These are phyloP conservation scores for Saccharomycopsis oosterbeekiorum DNA, from an alignment of 805 yeast species.

Conservation along the genomic window DNA sequence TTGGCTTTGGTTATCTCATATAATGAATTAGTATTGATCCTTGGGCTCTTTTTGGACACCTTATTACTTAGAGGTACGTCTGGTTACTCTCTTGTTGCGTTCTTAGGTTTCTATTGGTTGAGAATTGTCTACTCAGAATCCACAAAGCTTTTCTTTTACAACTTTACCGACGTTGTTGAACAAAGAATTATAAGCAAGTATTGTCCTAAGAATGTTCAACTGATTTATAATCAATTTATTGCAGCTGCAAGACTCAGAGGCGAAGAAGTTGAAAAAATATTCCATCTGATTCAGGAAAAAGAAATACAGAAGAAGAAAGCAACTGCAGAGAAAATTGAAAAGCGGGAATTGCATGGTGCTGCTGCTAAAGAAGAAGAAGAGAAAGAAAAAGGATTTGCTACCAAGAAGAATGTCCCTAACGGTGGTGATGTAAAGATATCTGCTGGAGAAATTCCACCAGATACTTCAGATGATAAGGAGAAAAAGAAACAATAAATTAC, in stretches of 20 bases:
- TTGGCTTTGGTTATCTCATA: constrained; percentile 44
- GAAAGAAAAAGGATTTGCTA: constrained; percentile 9
- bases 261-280: constrained; percentile 8
- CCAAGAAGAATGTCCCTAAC: not conserved
- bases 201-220: constrained; percentile 10
- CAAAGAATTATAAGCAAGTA: constrained; percentile 12
- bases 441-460: constrained; percentile 12
- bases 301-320: not conserved
- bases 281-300: not conserved
- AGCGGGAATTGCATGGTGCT: not conserved
- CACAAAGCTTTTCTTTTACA: constrained; percentile 15
- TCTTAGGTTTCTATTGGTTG: constrained; percentile 57
- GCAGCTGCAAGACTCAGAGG: constrained; percentile 8
- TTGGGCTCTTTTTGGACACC: constrained; percentile 49
- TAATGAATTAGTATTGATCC: constrained; percentile 47
- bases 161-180: constrained; percentile 12
- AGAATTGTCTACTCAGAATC: constrained; percentile 42
- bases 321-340: not conserved
- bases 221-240: constrained; percentile 6
- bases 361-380: constrained; percentile 6
- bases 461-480: not conserved
- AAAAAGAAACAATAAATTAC: not conserved
- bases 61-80: constrained; percentile 53
- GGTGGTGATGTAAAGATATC: constrained; percentile 11
- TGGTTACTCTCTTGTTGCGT: constrained; percentile 55